Evolutionary conservation across 2,329 filamentous ascomycete genomes (phyloP).

Genomic region (Colletotrichum magnum): DNA sequence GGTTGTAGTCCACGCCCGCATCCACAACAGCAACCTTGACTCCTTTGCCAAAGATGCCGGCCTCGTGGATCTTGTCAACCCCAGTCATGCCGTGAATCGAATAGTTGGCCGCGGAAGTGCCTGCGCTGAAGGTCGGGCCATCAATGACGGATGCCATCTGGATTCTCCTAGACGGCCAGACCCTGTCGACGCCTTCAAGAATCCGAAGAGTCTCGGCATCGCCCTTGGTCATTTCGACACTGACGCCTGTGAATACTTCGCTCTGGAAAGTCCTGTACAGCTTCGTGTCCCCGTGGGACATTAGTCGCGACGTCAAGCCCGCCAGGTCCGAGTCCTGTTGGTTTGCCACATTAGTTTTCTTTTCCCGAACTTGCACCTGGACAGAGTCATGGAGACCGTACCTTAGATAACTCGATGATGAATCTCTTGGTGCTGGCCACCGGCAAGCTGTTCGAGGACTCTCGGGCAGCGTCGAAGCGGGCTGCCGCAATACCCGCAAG

Average conservation of each 20-base stretch:
- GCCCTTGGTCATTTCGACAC: conserved; percentile 20
- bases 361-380: accelerated
- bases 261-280: conserved; percentile 33
- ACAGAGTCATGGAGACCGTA: not conserved
- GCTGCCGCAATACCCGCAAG: conserved; percentile 3
- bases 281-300: conserved; percentile 1
- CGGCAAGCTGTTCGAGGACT: not conserved
- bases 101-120: conserved; percentile 44
- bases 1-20: conserved; percentile 57
- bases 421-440: conserved; percentile 21
- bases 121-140: not conserved
- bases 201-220: conserved; percentile 25
- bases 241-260: conserved; percentile 37
- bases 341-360: not conserved
- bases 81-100: conserved; percentile 56
- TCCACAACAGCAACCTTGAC: conserved; percentile 57
- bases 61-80: conserved; percentile 54
- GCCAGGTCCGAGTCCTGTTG: conserved; percentile 15
- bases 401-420: conserved; percentile 35
- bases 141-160: conserved; percentile 10
- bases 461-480: not conserved
- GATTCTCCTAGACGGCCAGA: conserved; percentile 36
- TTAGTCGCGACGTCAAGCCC: conserved; percentile 1
- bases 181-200: conserved; percentile 27
- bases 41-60: conserved; percentile 55